Conservation (phyloP, 352 stramenopile genomes). For the Pythium dissimile region DNA sequence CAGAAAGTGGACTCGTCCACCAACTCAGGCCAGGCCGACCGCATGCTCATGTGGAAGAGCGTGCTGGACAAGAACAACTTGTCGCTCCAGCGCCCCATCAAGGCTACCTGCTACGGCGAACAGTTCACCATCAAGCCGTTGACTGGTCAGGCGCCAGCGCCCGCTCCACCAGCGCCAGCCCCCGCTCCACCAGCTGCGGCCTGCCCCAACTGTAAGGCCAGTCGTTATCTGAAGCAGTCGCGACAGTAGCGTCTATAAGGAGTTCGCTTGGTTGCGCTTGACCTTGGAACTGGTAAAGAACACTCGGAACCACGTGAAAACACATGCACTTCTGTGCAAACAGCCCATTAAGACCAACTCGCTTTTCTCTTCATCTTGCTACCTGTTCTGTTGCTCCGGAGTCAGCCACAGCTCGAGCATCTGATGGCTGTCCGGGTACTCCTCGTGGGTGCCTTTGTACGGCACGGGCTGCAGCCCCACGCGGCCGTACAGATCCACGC, state of each 20-base stretch:
- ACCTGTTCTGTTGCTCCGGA: neutral
- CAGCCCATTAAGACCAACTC: no score
- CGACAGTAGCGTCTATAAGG: no score
- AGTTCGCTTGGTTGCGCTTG: no score
- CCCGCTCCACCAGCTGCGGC: no score
- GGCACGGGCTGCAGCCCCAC: slow-evolving; percentile 24
- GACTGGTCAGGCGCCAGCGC: no score
- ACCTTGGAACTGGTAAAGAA: no score
- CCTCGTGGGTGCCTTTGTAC: slow-evolving; percentile 26
- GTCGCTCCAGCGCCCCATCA: neutral
- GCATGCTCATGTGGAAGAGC: slow-evolving; percentile 11
- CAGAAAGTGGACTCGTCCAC: slow-evolving; percentile 1
- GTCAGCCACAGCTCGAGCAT: slow-evolving; percentile 40
- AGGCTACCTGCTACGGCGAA: neutral
- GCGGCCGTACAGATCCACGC: slow-evolving; percentile 22
- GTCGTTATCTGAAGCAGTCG: no score
- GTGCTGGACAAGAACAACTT: slow-evolving; percentile 8
- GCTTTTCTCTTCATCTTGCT: no score
- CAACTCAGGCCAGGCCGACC: slow-evolving; percentile 4
- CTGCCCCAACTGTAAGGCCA: no score
- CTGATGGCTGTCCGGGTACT: slow-evolving; percentile 32
- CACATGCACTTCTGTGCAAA: no score
- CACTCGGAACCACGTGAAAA: no score
- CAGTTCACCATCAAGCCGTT: slow-evolving; percentile 5
- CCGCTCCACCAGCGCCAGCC: no score